phyloP scores from a whole-genome alignment of 2,329 filamentous ascomycete genomes.

The Chalaropsis thielavioides region DNA sequence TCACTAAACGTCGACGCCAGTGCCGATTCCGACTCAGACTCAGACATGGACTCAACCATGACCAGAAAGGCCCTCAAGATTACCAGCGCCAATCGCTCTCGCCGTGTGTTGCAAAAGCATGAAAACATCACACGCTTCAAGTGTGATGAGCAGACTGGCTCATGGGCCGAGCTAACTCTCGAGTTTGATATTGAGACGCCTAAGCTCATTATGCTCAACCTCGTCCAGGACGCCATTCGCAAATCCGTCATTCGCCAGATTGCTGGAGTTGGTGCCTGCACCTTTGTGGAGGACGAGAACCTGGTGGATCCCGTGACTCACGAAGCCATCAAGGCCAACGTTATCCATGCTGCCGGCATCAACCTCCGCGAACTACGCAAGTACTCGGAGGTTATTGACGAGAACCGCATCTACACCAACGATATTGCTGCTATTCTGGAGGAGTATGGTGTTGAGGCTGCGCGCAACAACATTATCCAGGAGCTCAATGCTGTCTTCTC shows the following conservation, averaged over 20 bases:
- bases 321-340: conserved; percentile 34
- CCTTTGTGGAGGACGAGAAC: conserved; percentile 47
- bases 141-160: conserved; percentile 60
- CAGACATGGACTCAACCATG: conserved; percentile 22
- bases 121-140: conserved; percentile 59
- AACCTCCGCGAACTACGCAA: conserved; percentile 86
- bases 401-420: conserved; percentile 77
- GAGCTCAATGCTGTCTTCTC: conserved; percentile 79
- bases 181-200: conserved; percentile 68
- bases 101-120: conserved; percentile 48
- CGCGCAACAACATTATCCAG: conserved; percentile 68
- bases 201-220: conserved; percentile 83
- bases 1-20: conserved; percentile 24
- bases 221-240: conserved; percentile 69
- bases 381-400: conserved; percentile 72
- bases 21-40: conserved; percentile 24
- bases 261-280: conserved; percentile 57
- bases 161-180: conserved; percentile 66
- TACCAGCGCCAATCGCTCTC: conserved; percentile 33
- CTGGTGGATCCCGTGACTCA: conserved; percentile 34
- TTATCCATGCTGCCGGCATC: conserved; percentile 67
- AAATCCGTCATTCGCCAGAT: conserved; percentile 80
- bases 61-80: conserved; percentile 20
- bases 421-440: conserved; percentile 75
- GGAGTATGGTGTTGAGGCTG: conserved; percentile 87